Percentiles rank a stretch among this genome's conserved stretches.
phyloP scores from a whole-genome alignment of 1,139 yeast species.

The Sugiyamaella paludigena region DNA sequence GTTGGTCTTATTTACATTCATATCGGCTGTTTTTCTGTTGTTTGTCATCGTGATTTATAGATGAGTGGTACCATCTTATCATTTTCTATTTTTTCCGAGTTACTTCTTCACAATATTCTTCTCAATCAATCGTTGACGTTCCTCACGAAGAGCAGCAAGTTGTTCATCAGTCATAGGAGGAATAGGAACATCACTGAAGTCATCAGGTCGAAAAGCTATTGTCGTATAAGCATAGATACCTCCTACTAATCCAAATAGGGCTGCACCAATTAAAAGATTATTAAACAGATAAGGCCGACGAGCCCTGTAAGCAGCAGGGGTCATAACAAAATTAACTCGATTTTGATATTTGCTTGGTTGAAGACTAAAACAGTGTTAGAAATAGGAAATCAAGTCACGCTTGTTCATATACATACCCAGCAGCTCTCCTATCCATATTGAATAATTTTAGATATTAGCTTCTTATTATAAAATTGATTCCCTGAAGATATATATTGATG shows the following conservation, averaged over 20 bases:
- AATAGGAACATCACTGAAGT: slow-evolving; percentile 84
- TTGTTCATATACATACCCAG: too few relatives aligned
- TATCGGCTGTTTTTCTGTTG: too few relatives aligned
- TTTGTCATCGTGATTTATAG: too few relatives aligned
- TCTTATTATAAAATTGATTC: too few relatives aligned
- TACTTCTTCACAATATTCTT: slow-evolving; percentile 14
- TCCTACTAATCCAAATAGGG: slow-evolving; percentile 59
- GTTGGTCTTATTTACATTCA: too few relatives aligned
- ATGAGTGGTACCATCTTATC: too few relatives aligned
- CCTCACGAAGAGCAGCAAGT: slow-evolving; percentile 53
- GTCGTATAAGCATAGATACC: slow-evolving; percentile 52
- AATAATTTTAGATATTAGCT: too few relatives aligned
- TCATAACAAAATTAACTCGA: slow-evolving; percentile 79
- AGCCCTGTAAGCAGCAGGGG: slow-evolving; percentile 90
- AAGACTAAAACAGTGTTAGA: slow-evolving; percentile 20
- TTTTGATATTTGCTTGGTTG: slow-evolving; percentile 58
- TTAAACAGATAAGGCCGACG: slow-evolving; percentile 80
- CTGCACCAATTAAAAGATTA: slow-evolving; percentile 61
- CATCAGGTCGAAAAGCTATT: slow-evolving; percentile 66
- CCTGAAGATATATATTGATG: too few relatives aligned
- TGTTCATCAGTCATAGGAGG: slow-evolving; percentile 87
- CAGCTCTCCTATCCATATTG: too few relatives aligned
- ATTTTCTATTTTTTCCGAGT: not conserved
- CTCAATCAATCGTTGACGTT: slow-evolving; percentile 21
- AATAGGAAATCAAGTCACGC: too few relatives aligned